phyloP scores from a whole-genome alignment of 208 protist genomes.

The Trypanosoma cruzi region DNA sequence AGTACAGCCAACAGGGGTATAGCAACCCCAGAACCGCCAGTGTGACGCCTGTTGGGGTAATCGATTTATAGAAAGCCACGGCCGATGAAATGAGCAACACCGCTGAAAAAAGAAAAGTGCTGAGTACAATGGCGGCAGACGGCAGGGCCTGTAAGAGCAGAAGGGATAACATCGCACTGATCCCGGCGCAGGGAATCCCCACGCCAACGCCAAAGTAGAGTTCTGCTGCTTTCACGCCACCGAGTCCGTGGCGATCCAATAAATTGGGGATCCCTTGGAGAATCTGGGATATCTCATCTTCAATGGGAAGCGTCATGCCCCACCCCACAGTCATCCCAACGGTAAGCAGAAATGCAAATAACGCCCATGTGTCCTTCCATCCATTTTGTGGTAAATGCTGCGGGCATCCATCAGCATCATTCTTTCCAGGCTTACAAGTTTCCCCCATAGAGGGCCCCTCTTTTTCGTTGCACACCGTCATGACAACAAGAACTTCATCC shows the following conservation, averaged over 20 bases:
- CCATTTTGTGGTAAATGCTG: not conserved
- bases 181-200: conserved; percentile 4
- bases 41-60: conserved; percentile 24
- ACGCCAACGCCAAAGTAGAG: not conserved
- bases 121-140: conserved; percentile 13
- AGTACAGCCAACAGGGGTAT: conserved; percentile 61
- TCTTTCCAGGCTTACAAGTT: not conserved
- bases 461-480: too few relatives aligned
- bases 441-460: not conserved
- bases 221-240: not conserved
- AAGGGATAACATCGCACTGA: not conserved
- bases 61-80: conserved; percentile 5
- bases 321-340: not conserved
- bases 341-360: not conserved
- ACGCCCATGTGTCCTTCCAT: conserved; percentile 10
- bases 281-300: too few relatives aligned
- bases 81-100: conserved; percentile 4
- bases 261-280: not conserved
- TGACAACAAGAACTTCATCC: too few relatives aligned
- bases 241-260: not conserved
- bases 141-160: conserved; percentile 15
- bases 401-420: not conserved
- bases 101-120: conserved; percentile 13
- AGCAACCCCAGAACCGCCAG: conserved; percentile 35
- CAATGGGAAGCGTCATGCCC: not conserved